Percentiles rank a stretch among this genome's conserved stretches.
Evolutionary conservation across 371 early-diverging fungal species (phyloP).

Genomic region (Rhizomucor pusillus): DNA sequence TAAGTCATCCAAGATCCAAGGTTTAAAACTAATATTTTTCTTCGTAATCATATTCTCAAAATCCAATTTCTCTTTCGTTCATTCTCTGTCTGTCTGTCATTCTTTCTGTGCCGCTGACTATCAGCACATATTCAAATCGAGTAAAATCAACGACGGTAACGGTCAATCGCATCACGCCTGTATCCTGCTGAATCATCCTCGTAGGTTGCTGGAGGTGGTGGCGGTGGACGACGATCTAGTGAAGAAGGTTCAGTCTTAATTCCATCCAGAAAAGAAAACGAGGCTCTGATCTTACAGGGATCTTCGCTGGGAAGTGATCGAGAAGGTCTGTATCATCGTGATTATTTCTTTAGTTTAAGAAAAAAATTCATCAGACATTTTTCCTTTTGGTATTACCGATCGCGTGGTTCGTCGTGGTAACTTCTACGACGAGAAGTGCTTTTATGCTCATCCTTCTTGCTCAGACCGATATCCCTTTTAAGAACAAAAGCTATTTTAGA

Average conservation of each 20-base stretch:
- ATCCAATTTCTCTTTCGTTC: neutral
- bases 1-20: neutral
- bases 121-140: too few species aligned
- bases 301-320: slow-evolving; percentile 11
- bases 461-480: slow-evolving; percentile 63
- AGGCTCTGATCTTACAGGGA: slow-evolving; percentile 24
- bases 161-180: slow-evolving; percentile 38
- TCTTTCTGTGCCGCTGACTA: too few species aligned
- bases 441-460: slow-evolving; percentile 60
- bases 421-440: neutral
- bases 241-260: neutral
- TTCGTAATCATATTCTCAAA: neutral
- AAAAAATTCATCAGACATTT: too few species aligned
- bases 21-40: neutral
- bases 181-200: slow-evolving; percentile 28
- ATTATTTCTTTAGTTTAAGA: neutral
- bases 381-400: slow-evolving; percentile 18
- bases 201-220: slow-evolving; percentile 10
- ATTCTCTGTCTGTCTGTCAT: neutral
- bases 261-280: neutral
- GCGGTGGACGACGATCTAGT: slow-evolving; percentile 28
- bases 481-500: neutral
- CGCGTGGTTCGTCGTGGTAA: slow-evolving; percentile 15
- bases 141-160: slow-evolving; percentile 43
- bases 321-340: neutral